Base-by-base conservation (phyloP, 257 asterid genomes). In the Fraxinus quadrangulata region DNA sequence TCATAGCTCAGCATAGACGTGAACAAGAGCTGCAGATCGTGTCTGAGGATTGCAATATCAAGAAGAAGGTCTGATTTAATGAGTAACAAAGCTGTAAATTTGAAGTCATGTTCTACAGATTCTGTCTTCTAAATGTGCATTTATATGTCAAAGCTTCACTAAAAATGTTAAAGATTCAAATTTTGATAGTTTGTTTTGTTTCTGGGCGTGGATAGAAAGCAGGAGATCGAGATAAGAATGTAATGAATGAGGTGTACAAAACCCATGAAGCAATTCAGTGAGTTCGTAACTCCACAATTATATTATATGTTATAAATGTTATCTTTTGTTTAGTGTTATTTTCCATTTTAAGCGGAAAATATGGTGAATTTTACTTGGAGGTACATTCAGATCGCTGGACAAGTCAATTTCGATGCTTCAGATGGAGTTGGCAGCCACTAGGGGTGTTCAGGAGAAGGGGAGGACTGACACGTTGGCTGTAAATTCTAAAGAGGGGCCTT, bases 211-310 rank as follows among this genome's bases (percentile, higher is more conserved):
- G 47, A 74, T 83, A 94, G 97, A 90, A 91, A 86, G 84, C 86
- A 61, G 95, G 80, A 54, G 93, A 82, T 70, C 82, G 85, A 68
- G 90, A 89, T 56, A 89, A 88, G 85, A 97, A 94, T 90, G 96
- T 91, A 36, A 90, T 92, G 96, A 85, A 81, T 21, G 96, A 94
- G 87, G 99, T 95, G 56, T 91, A 90, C 84, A 93, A 86, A 86
- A 91, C 99, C 72, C 99, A 95, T 65, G 93, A 92, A 81, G 97
- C 98, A 72, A 95, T 95, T 80, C 96, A 87, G 99, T 95, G 89
- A 90, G 94, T 85, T 83, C 76, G 13, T 8, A 67, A n/a, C 71
- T 75, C 24, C 76, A 42, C 65, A 11, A 36, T 26, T 56, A 26
- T 19, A 13, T 66, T 67, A 68, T n/a, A 70, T 31, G 39, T 5